A percentile compares a stretch with the other conserved stretches of the same genome.
phyloP scores from a whole-genome alignment of 2,329 filamentous ascomycete genomes.

The Beauveria caledonica region DNA sequence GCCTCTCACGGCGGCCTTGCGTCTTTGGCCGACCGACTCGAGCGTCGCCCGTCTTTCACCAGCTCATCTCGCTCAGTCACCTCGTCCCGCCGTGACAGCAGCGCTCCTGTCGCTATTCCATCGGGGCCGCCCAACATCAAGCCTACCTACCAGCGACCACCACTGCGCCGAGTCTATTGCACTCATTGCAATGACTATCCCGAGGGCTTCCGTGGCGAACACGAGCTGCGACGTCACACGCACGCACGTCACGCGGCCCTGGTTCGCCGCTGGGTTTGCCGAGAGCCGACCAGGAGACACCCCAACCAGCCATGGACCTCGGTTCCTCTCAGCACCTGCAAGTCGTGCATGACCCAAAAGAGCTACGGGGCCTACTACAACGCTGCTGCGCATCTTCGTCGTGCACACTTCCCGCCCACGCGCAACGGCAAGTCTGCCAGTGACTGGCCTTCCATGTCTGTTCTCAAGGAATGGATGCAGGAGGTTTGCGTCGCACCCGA shows the following conservation, averaged over 20 bases:
- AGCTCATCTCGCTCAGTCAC: conserved; percentile 1
- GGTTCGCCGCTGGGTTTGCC: conserved; percentile 49
- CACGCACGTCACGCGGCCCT: conserved; percentile 49
- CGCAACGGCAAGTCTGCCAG: conserved; percentile 46
- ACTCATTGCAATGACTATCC: conserved; percentile 71
- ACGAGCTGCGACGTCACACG: conserved; percentile 67
- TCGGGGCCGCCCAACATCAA: conserved; percentile 16
- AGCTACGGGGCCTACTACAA: conserved; percentile 53
- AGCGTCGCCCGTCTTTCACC: neutral
- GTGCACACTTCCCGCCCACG: conserved; percentile 48
- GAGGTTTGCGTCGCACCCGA: conserved; percentile 47
- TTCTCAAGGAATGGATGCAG: conserved; percentile 53
- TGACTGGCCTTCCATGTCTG: conserved; percentile 50
- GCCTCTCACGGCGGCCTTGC: neutral
- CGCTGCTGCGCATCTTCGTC: conserved; percentile 48
- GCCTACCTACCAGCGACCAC: conserved; percentile 42
- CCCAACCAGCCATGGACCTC: conserved; percentile 30
- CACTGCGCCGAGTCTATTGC: conserved; percentile 68
- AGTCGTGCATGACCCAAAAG: conserved; percentile 48
- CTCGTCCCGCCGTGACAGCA: conserved; percentile 6
- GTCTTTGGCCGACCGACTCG: neutral
- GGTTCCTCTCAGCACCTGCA: conserved; percentile 46
- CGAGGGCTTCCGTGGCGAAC: conserved; percentile 82
- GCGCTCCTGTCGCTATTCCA: conserved; percentile 4
- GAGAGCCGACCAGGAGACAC: conserved; percentile 34